Evolutionary conservation across 78 protist species (phyloP).

Genomic region (Ministeria vibrans): DNA sequence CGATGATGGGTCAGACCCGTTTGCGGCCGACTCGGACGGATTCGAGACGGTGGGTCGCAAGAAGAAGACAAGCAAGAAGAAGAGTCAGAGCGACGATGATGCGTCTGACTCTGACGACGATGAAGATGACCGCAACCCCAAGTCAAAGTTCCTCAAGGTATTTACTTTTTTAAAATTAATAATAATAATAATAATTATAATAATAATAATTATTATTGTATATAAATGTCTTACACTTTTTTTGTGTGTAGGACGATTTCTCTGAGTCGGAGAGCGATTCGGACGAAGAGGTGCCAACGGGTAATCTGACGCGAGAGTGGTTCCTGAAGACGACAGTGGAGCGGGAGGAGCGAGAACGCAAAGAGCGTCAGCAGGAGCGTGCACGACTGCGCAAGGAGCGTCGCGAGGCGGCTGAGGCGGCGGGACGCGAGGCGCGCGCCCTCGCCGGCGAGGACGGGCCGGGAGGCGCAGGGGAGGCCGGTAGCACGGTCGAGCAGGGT

Average conservation of each 20-base stretch:
- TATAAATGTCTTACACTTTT: too few relatives aligned
- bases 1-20: background rate
- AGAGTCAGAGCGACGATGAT: background rate
- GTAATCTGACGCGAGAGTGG: background rate
- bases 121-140: background rate
- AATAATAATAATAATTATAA: too few relatives aligned
- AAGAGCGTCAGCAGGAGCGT: background rate
- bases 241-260: background rate
- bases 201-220: too few relatives aligned
- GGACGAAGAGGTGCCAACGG: background rate
- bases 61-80: background rate
- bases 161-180: background rate
- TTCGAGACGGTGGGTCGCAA: background rate
- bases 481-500: constrained; percentile 1
- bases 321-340: background rate
- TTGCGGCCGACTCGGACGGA: background rate
- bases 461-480: too few relatives aligned
- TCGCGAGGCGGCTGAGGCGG: background rate
- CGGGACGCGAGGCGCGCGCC: background rate
- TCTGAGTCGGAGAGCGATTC: background rate
- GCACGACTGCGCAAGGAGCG: background rate
- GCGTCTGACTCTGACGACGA: background rate
- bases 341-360: background rate
- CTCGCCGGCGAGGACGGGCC: background rate
- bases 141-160: background rate